Percentiles rank a stretch among this genome's conserved stretches.
phyloP scores from a whole-genome alignment of 768 basidiomycete species.

The Strobilomyces echinocephalus region DNA sequence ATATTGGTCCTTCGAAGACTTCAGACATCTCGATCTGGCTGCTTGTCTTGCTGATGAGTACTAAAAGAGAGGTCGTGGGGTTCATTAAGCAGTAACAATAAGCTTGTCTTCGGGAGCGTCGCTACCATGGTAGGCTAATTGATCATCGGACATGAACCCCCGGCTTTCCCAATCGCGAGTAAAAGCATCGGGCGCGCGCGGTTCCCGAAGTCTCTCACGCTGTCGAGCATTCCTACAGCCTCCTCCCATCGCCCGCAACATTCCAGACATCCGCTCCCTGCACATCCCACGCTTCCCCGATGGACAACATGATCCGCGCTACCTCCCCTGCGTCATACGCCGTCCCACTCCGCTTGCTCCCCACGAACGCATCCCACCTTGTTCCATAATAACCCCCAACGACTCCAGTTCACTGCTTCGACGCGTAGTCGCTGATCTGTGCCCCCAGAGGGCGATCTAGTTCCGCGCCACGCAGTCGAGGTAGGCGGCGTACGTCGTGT shows the following conservation, averaged over 20 bases:
- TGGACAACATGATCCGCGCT: slow-evolving; percentile 23
- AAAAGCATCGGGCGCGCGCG: too few relatives aligned
- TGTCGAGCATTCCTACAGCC: neutral
- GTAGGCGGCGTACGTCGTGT: slow-evolving; percentile 31
- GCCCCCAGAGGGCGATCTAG: slow-evolving; percentile 43
- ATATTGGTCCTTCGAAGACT: too few relatives aligned
- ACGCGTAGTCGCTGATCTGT: slow-evolving; percentile 40
- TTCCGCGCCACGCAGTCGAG: slow-evolving; percentile 38
- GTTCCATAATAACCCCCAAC: slow-evolving; percentile 33
- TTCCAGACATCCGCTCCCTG: slow-evolving; percentile 15
- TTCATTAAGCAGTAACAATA: too few relatives aligned
- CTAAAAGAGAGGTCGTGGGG: too few relatives aligned
- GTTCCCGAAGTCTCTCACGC: too few relatives aligned
- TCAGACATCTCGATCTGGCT: too few relatives aligned
- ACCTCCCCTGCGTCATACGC: slow-evolving; percentile 28
- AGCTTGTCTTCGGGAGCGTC: too few relatives aligned
- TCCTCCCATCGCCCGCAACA: slow-evolving; percentile 1
- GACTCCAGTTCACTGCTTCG: slow-evolving; percentile 41
- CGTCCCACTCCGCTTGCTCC: slow-evolving; percentile 23
- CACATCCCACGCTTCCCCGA: slow-evolving; percentile 32
- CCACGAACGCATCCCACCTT: slow-evolving; percentile 35
- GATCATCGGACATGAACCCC: too few relatives aligned
- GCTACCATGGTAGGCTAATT: too few relatives aligned
- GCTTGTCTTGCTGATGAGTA: too few relatives aligned
- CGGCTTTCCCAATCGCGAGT: too few relatives aligned